Conservation (phyloP, 148 eudicot genomes). For the Rhododendron kiyosumense region DNA sequence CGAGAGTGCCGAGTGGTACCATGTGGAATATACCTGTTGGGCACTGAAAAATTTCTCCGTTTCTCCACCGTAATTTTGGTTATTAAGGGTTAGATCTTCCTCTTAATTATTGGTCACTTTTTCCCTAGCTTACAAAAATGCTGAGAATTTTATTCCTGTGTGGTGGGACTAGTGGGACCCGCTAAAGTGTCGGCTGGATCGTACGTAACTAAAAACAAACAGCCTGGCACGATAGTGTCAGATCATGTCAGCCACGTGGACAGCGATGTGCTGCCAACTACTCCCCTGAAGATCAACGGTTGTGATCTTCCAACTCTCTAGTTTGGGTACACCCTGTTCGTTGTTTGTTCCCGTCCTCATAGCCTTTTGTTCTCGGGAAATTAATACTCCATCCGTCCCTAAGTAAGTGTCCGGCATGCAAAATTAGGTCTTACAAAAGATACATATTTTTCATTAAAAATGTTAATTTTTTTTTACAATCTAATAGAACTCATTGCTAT, state of each 20-base stretch:
- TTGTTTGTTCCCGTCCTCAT: neutral
- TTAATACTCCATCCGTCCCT: too few species aligned
- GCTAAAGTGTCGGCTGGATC: conserved; percentile 11
- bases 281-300: neutral
- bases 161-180: neutral
- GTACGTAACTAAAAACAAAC: neutral
- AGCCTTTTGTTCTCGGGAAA: neutral
- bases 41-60: neutral
- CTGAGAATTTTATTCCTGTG: neutral
- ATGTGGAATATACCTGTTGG: accelerated
- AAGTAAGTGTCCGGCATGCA: too few species aligned
- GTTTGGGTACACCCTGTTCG: neutral
- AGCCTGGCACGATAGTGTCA: conserved; percentile 13
- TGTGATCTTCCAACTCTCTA: neutral
- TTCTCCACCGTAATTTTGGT: neutral
- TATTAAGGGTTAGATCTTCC: neutral
- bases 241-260: conserved; percentile 14
- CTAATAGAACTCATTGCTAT: too few species aligned
- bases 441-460: too few species aligned
- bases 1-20: too few species aligned
- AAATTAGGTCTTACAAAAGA: too few species aligned
- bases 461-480: too few species aligned
- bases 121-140: neutral
- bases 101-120: neutral
- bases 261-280: conserved; percentile 16